These are phyloP conservation scores for Coemansia sp. DNA, from an alignment of 192 early-diverging fungal genomes.

Conservation along the genomic window DNA sequence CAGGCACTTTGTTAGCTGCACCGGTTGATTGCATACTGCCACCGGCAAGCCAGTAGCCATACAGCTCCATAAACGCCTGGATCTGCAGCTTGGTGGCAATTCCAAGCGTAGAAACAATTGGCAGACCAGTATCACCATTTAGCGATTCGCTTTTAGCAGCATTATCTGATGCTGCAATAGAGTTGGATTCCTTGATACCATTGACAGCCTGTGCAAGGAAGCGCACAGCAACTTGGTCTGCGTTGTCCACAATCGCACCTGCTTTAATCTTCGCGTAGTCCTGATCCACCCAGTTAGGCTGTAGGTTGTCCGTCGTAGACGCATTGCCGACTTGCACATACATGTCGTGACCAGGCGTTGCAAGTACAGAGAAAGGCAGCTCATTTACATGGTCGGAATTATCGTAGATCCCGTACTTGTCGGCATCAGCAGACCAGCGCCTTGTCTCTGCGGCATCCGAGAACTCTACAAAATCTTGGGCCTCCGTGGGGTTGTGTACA, in stretches of 20 bases:
- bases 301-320: not conserved
- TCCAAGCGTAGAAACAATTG: conserved; percentile 22
- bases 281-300: conserved; percentile 7
- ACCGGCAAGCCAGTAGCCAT: conserved; percentile 32
- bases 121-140: conserved; percentile 1
- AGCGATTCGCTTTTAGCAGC: not conserved
- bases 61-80: conserved; percentile 37
- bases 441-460: conserved; percentile 15
- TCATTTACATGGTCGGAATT: not conserved
- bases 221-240: conserved; percentile 16
- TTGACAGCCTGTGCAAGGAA: conserved; percentile 21
- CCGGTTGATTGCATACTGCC: not conserved
- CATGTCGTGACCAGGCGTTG: conserved; percentile 37
- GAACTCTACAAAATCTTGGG: conserved; percentile 35
- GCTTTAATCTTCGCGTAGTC: conserved; percentile 29
- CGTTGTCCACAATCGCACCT: conserved; percentile 9
- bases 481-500: conserved; percentile 23
- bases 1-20: not conserved
- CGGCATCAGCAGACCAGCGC: not conserved
- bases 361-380: conserved; percentile 19
- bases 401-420: not conserved
- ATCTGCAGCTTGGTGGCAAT: conserved; percentile 14
- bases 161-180: not conserved
- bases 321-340: conserved; percentile 23
- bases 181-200: conserved; percentile 13